These are phyloP conservation scores for Benincasa hispida DNA, from an alignment of 306 rosid species.

Conservation along the genomic window DNA sequence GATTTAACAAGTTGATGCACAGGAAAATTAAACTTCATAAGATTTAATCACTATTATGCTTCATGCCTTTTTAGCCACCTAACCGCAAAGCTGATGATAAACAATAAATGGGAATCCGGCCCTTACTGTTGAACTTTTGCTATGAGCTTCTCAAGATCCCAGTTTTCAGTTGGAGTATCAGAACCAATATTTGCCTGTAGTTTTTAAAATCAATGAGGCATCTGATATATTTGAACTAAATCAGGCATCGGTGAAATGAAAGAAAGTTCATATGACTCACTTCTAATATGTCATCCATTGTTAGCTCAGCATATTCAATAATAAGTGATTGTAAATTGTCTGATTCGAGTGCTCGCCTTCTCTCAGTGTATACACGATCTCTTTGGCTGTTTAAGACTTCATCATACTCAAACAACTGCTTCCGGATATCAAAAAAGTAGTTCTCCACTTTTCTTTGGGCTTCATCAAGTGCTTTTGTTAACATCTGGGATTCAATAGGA, in stretches of 20 bases:
- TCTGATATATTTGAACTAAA: background rate
- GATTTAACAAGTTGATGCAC: background rate
- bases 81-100: background rate
- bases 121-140: conserved; percentile 94
- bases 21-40: background rate
- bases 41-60: background rate
- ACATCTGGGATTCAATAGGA: conserved; percentile 94
- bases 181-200: conserved; percentile 86
- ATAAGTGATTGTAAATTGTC: conserved; percentile 72
- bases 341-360: conserved; percentile 90
- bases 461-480: conserved; percentile 96
- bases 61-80: background rate
- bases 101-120: conserved; percentile 15
- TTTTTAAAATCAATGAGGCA: background rate
- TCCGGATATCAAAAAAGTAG: conserved; percentile 89
- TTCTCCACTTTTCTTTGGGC: conserved; percentile 98
- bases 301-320: conserved; percentile 88
- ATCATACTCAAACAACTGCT: conserved; percentile 91
- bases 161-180: conserved; percentile 72
- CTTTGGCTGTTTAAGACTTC: conserved; percentile 95
- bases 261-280: conserved; percentile 20
- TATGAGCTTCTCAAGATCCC: conserved; percentile 89
- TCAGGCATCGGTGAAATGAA: background rate
- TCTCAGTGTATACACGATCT: conserved; percentile 86
- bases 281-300: conserved; percentile 91